Percentiles rank a stretch among this genome's conserved stretches.
Conservation (phyloP, 768 basidiomycete species). For the Nidularia sp. region DNA sequence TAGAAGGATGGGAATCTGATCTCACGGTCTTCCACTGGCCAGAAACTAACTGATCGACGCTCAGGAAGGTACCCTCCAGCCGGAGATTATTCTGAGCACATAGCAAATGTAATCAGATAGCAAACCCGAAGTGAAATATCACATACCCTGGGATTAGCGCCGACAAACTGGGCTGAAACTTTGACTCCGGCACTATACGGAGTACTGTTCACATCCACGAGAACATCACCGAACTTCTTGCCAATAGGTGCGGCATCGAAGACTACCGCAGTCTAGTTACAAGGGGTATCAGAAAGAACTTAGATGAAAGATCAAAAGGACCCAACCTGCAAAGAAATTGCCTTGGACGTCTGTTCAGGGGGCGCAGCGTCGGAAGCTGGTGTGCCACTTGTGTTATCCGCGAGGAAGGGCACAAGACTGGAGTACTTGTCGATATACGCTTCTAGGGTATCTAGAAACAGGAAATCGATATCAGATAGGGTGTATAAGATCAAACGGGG, state of each 20-base stretch:
- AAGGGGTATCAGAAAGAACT: background rate
- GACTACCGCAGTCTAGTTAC: constrained; percentile 51
- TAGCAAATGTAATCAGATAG: background rate
- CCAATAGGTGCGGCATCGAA: constrained; percentile 55
- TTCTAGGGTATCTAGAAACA: constrained; percentile 59
- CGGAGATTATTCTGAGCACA: constrained; percentile 65
- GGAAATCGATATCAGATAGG: background rate
- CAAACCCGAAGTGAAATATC: constrained; percentile 3
- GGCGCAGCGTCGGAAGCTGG: constrained; percentile 65
- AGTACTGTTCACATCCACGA: constrained; percentile 46
- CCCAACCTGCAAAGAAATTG: constrained; percentile 64
- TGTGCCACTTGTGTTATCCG: constrained; percentile 38
- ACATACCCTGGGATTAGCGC: constrained; percentile 70
- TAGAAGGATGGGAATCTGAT: constrained; percentile 79
- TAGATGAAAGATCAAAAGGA: background rate
- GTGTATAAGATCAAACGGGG: no score
- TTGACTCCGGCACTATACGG: constrained; percentile 54
- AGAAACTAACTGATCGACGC: constrained; percentile 49
- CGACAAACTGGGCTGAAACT: constrained; percentile 63
- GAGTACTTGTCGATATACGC: constrained; percentile 77
- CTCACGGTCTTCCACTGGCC: constrained; percentile 54
- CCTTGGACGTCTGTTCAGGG: constrained; percentile 56
- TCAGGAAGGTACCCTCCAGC: constrained; percentile 69
- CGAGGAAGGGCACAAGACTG: constrained; percentile 60
- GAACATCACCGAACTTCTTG: constrained; percentile 58